These are phyloP conservation scores for Ustilago loliicola DNA, from an alignment of 1,284 basidiomycete species.

Conservation along the genomic window DNA sequence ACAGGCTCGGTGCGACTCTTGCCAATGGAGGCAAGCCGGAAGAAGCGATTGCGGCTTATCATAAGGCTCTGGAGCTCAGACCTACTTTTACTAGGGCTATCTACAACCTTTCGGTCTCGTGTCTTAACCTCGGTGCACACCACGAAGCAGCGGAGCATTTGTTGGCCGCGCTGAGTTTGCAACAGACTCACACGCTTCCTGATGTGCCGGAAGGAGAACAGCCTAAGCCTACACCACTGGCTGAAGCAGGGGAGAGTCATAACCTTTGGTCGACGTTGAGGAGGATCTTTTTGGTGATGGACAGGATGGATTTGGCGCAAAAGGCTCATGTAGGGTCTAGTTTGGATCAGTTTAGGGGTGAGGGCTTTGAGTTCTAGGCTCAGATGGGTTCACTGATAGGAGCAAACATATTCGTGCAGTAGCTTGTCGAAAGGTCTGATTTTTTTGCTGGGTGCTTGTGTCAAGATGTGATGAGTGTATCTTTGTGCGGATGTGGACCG, in stretches of 20 bases:
- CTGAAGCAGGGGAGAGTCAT: conserved; percentile 66
- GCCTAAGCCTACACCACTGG: conserved; percentile 51
- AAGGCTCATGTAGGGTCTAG: conserved; percentile 73
- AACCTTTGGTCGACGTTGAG: conserved; percentile 94
- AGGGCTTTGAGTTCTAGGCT: conserved; percentile 86
- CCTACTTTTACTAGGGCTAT: conserved; percentile 97
- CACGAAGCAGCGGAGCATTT: conserved; percentile 98
- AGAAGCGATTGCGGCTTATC: conserved; percentile 93
- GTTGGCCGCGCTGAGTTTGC: conserved; percentile 88
- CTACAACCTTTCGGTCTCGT: conserved; percentile 96
- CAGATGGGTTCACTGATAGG: not conserved
- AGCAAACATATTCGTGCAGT: too few relatives aligned
- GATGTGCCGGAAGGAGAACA: conserved; percentile 61
- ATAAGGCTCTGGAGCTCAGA: conserved; percentile 89
- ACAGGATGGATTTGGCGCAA: conserved; percentile 74
- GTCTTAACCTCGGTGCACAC: conserved; percentile 95
- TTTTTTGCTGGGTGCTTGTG: too few relatives aligned
- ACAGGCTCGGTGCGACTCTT: conserved; percentile 91
- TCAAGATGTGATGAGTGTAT: too few relatives aligned
- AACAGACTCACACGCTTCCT: conserved; percentile 72
- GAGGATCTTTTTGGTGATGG: conserved; percentile 74
- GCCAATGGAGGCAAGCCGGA: conserved; percentile 94
- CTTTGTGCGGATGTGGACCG: too few relatives aligned
- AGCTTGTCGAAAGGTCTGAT: too few relatives aligned
- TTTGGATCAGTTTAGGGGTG: conserved; percentile 80